A percentile compares a stretch with the other conserved stretches of the same genome.
These are phyloP conservation scores for Penicillium diatomitis DNA, from an alignment of 495 filamentous ascomycete species.

Conservation along the genomic window DNA sequence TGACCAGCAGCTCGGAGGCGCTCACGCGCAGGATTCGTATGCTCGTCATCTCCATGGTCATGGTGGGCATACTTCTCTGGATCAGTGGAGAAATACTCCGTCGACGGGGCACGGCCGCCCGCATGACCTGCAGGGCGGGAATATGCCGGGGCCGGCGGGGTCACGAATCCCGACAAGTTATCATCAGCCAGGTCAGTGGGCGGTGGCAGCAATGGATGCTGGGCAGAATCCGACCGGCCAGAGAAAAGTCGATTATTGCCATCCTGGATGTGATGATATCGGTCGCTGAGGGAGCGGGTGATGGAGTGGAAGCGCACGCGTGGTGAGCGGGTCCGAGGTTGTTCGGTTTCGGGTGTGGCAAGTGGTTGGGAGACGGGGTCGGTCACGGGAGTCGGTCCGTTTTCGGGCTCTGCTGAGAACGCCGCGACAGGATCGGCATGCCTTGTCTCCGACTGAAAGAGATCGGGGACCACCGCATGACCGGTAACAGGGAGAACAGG, in stretches of 20 bases:
- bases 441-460: constrained; percentile 8
- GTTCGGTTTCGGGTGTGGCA: not conserved
- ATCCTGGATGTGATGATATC: constrained; percentile 3
- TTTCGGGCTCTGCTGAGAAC: not conserved
- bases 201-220: constrained; percentile 13
- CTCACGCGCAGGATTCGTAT: constrained; percentile 14
- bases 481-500: constrained; percentile 9
- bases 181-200: constrained; percentile 9
- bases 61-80: constrained; percentile 10
- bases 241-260: constrained; percentile 3
- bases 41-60: constrained; percentile 3
- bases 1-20: constrained; percentile 28
- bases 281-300: constrained; percentile 8
- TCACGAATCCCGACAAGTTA: constrained; percentile 17
- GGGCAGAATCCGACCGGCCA: constrained; percentile 3
- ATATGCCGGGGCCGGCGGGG: constrained; percentile 19
- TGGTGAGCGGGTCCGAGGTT: constrained; percentile 6
- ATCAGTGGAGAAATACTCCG: not conserved
- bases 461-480: constrained; percentile 12
- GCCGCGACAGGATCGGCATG: not conserved
- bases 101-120: constrained; percentile 1
- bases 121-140: constrained; percentile 9
- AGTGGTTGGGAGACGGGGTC: not conserved
- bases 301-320: constrained; percentile 20
- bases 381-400: not conserved